A percentile compares a stretch with the other conserved stretches of the same genome.
Conservation (phyloP, 495 filamentous ascomycete species). For the Wilcoxina mikolae region DNA sequence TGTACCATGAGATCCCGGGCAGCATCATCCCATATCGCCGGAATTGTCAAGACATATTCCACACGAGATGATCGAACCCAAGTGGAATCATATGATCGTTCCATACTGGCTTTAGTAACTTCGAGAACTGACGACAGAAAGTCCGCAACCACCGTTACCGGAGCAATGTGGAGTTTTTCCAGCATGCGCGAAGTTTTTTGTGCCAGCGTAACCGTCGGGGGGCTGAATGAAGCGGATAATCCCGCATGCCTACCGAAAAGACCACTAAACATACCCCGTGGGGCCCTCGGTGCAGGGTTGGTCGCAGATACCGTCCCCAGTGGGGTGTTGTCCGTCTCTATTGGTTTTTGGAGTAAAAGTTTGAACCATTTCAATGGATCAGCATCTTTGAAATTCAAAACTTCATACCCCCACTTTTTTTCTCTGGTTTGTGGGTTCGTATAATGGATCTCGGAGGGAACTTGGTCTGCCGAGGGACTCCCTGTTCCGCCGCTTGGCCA, state of each 20-base stretch:
- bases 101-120: conserved; percentile 7
- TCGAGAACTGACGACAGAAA: conserved; percentile 16
- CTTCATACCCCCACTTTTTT: conserved; percentile 54
- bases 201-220: not conserved
- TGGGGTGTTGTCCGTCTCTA: conserved; percentile 38
- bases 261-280: not conserved
- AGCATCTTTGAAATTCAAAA: conserved; percentile 23
- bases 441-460: conserved; percentile 50
- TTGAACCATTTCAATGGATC: conserved; percentile 16
- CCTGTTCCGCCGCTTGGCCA: conserved; percentile 61
- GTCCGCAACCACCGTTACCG: not conserved
- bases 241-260: too few relatives aligned
- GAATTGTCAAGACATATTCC: conserved; percentile 33
- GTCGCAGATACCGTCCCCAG: not conserved
- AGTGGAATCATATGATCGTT: not conserved
- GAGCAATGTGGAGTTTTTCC: not conserved
- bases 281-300: not conserved
- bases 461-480: conserved; percentile 36
- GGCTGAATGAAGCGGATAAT: not conserved
- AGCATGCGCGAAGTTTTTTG: not conserved
- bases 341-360: conserved; percentile 1
- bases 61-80: conserved; percentile 34
- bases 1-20: conserved; percentile 51
- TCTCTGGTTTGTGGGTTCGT: conserved; percentile 32
- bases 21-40: conserved; percentile 54